Evolutionary conservation across 768 basidiomycete genomes (phyloP).

Genomic region (Boletus rubropictus): DNA sequence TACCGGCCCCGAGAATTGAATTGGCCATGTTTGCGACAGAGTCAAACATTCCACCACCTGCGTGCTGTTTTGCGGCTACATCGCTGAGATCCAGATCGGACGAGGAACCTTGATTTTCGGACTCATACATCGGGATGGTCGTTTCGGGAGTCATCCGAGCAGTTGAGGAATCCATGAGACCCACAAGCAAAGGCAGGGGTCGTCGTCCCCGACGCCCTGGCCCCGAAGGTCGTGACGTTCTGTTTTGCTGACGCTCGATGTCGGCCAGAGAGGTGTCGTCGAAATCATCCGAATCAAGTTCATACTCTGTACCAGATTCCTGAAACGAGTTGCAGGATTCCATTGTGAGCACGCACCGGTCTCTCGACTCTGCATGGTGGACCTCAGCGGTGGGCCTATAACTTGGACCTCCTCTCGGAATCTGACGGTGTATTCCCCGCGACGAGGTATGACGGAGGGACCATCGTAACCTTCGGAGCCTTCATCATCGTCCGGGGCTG

Average conservation of each 20-base stretch:
- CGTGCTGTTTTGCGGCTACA: slow-evolving; percentile 56
- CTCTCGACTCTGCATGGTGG: slow-evolving; percentile 73
- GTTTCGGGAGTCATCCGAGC: slow-evolving; percentile 53
- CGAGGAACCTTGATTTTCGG: slow-evolving; percentile 30
- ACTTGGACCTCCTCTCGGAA: slow-evolving; percentile 68
- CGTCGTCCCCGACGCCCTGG: slow-evolving; percentile 44
- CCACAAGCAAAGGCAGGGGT: slow-evolving; percentile 71
- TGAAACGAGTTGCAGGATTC: slow-evolving; percentile 6
- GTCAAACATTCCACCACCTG: slow-evolving; percentile 71
- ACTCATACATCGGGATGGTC: slow-evolving; percentile 42
- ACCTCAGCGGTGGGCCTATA: slow-evolving; percentile 63
- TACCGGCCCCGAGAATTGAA: slow-evolving; percentile 90
- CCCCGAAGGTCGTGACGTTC: slow-evolving; percentile 18
- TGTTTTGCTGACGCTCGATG: slow-evolving; percentile 27
- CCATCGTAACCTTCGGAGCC: slow-evolving; percentile 39
- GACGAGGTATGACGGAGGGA: slow-evolving; percentile 31
- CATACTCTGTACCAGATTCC: slow-evolving; percentile 53
- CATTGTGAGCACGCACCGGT: slow-evolving; percentile 53
- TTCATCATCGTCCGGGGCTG: slow-evolving; percentile 48
- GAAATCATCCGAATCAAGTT: slow-evolving; percentile 78
- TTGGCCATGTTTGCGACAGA: slow-evolving; percentile 94
- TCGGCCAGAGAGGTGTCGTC: slow-evolving; percentile 44
- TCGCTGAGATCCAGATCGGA: slow-evolving; percentile 56
- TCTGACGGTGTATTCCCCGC: slow-evolving; percentile 46
- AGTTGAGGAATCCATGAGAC: slow-evolving; percentile 61